These are phyloP conservation scores for Salix udensis DNA, from an alignment of 345 rosid genomes.

Conservation along the genomic window DNA sequence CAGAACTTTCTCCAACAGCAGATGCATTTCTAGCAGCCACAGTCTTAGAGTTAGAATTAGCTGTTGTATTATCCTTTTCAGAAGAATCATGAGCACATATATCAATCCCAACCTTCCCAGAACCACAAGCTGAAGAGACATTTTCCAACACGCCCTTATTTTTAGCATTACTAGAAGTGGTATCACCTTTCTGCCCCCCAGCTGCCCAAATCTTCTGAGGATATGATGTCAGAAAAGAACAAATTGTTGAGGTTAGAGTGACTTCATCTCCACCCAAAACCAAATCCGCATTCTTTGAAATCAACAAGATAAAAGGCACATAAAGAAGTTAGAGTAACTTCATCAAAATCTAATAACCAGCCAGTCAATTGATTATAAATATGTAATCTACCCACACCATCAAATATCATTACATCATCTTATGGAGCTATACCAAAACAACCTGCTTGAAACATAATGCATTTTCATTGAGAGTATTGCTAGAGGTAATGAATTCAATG, in stretches of 20 bases:
- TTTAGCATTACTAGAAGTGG: constrained; percentile 29
- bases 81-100: constrained; percentile 14
- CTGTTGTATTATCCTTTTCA: constrained; percentile 9
- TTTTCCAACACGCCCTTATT: constrained; percentile 51
- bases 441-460: not conserved
- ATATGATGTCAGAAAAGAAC: constrained; percentile 64
- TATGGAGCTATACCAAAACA: not conserved
- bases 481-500: not conserved
- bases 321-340: too few species aligned
- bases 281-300: constrained; percentile 76
- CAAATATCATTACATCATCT: not conserved
- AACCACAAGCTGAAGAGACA: constrained; percentile 27
- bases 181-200: constrained; percentile 25
- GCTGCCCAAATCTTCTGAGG: constrained; percentile 60
- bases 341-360: not conserved
- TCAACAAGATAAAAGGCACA: too few species aligned
- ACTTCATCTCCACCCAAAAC: constrained; percentile 96
- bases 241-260: constrained; percentile 31
- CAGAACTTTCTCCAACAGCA: constrained; percentile 46
- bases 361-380: not conserved
- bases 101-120: constrained; percentile 41
- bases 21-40: constrained; percentile 22
- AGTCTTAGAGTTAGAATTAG: constrained; percentile 21
- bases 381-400: not conserved
- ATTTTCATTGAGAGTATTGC: not conserved